These are phyloP conservation scores for Myriosclerotinia duriaeana DNA, from an alignment of 2,329 filamentous ascomycete genomes.

Conservation along the genomic window DNA sequence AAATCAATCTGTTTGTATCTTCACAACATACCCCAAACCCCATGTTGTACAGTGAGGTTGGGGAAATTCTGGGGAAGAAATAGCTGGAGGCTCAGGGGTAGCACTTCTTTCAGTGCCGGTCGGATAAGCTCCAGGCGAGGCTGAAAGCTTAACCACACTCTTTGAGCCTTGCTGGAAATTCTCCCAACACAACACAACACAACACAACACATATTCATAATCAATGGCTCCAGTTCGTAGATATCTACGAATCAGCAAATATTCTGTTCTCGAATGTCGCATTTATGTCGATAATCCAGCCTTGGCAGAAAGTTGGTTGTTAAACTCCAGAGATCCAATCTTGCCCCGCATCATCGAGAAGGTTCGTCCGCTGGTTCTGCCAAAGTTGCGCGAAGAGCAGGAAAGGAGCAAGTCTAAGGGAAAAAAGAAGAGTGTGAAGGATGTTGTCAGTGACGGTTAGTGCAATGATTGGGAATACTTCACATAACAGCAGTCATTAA, in stretches of 20 bases:
- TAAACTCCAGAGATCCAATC: slow-evolving; percentile 72
- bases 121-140: not conserved
- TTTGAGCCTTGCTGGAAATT: not conserved
- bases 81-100: not conserved
- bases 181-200: not conserved
- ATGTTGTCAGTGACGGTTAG: slow-evolving; percentile 76
- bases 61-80: not conserved
- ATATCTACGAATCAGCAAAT: slow-evolving; percentile 88
- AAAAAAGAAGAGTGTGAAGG: slow-evolving; percentile 71
- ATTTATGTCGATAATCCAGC: slow-evolving; percentile 93
- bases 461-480: not conserved
- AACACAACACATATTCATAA: not conserved
- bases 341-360: slow-evolving; percentile 81
- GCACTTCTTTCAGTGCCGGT: not conserved
- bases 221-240: slow-evolving; percentile 82
- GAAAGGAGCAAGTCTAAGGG: slow-evolving; percentile 60
- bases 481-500: slow-evolving; percentile 27
- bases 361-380: slow-evolving; percentile 81
- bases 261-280: slow-evolving; percentile 92
- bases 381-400: slow-evolving; percentile 85
- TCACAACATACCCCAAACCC: not conserved
- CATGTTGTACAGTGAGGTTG: not conserved
- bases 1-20: not conserved
- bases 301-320: slow-evolving; percentile 78
- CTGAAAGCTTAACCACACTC: not conserved